phyloP scores from a whole-genome alignment of 2,329 filamentous ascomycete species.

The Chaetomiaceae sp. region DNA sequence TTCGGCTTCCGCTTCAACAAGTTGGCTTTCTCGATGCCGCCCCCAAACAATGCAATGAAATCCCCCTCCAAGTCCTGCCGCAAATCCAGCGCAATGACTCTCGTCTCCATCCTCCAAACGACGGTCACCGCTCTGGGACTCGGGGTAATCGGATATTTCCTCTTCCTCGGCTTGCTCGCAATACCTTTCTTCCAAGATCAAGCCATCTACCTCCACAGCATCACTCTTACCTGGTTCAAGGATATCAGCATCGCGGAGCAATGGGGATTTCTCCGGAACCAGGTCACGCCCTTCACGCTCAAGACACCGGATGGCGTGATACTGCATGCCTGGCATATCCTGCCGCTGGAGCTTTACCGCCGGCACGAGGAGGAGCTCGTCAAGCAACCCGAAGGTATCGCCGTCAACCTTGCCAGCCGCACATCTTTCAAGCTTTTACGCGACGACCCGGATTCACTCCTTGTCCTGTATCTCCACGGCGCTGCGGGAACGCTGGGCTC shows the following conservation, averaged over 20 bases:
- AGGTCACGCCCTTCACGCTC: constrained; percentile 68
- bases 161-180: constrained; percentile 27
- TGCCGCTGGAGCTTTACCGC: constrained; percentile 64
- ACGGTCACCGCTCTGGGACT: background rate
- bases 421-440: constrained; percentile 41
- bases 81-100: background rate
- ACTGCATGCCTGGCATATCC: constrained; percentile 71
- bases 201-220: constrained; percentile 51
- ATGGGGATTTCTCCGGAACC: constrained; percentile 67
- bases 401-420: constrained; percentile 32
- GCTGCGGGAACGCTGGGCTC: constrained; percentile 53
- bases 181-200: constrained; percentile 48
- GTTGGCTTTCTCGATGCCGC: no score
- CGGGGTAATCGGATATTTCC: background rate
- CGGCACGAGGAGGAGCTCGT: constrained; percentile 49
- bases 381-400: constrained; percentile 36
- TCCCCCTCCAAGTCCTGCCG: background rate
- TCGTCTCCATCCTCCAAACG: background rate
- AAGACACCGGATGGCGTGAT: constrained; percentile 60
- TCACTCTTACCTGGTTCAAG: constrained; percentile 54
- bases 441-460: constrained; percentile 40
- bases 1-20: no score
- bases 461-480: constrained; percentile 52
- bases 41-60: no score
- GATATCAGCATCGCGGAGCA: constrained; percentile 62